Evolutionary conservation across 176 grass and related monocot species (phyloP).

Genomic region (Oryza brachyantha): DNA sequence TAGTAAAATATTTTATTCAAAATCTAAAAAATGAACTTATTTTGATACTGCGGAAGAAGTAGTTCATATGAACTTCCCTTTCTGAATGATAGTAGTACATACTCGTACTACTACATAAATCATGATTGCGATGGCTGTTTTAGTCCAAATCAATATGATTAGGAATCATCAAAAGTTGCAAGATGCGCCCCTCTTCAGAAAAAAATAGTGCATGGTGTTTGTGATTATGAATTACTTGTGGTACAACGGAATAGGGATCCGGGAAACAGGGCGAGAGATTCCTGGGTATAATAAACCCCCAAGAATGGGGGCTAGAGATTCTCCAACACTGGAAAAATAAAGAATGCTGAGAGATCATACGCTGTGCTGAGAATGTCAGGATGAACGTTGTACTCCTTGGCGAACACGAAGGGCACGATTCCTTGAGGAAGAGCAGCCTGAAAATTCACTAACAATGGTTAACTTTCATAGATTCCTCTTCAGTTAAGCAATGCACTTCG

Average conservation of each 20-base stretch:
- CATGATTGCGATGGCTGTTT: background rate
- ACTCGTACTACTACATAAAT: too few relatives aligned
- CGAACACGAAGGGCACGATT: conserved; percentile 88
- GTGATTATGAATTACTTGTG: too few relatives aligned
- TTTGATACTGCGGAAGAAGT: too few relatives aligned
- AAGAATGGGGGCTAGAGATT: background rate
- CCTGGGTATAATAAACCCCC: background rate
- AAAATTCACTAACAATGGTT: background rate
- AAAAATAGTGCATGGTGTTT: background rate
- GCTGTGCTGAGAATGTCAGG: conserved; percentile 80
- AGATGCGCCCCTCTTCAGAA: background rate
- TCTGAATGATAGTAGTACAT: too few relatives aligned
- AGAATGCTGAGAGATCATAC: conserved; percentile 31
- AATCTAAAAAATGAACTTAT: too few relatives aligned
- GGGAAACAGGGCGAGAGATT: background rate
- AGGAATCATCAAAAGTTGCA: conserved; percentile 15
- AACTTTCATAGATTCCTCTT: background rate
- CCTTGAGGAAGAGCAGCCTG: conserved; percentile 89
- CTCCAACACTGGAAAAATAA: background rate
- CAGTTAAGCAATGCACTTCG: background rate
- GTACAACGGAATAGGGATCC: background rate
- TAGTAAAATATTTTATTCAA: too few relatives aligned
- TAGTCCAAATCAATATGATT: background rate
- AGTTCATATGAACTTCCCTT: background rate
- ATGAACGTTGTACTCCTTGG: conserved; percentile 90